Evolutionary conservation across 2,329 filamentous ascomycete species (phyloP), one percentile per base, ranked within the genome.

Genomic region (Coniochaeta sp.): DNA sequence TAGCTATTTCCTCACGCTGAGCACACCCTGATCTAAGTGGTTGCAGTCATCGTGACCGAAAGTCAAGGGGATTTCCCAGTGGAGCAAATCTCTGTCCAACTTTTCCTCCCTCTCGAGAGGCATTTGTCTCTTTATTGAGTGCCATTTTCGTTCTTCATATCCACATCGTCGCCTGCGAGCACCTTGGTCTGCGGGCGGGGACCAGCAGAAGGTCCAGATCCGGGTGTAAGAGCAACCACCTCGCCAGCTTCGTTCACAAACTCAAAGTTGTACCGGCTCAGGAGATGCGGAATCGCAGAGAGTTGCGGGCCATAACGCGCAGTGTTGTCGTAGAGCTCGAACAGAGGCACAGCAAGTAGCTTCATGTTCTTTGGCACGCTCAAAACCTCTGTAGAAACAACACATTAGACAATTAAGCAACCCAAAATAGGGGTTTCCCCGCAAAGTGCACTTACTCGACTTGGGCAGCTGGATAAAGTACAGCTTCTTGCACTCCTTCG

Each of bases 341-440:
- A 98, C 0, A 99, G 82, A 0, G 95, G 95, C 1, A 99, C 95
- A 1, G 95, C 95, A 44, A 99, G 88, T 26, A 99, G 86, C 74
- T 99, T 99, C 95, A 99, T 98, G 77, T 99, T 99, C 79, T 99
- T 99, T 0, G 95, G 95, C 9, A 99, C 95, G 69, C 90, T 96
- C 50, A 99, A 83, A 16, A 98, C 90, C 78, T 97, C 92, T 96
- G 72, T 60, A 8, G 19, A 54, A 31, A 43, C 50, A 43, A 8
- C 24, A 19, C 22, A 50, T 62, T 68, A 67, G 73, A 66, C 63
- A 52, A 8, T 17, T 6, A 24, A 28, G 17, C 47, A 31, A 12
- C 12, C 57, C 26, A 43, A 59, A 50, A 36, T 28, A 57, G 26
- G 3, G 33, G n/a, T 19, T 24, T 26, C 44, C 22, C 40, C 6